Percentiles rank a stretch among this genome's conserved stretches.
Conservation (phyloP, 768 basidiomycete genomes). For the Strobilomyces confusus region DNA sequence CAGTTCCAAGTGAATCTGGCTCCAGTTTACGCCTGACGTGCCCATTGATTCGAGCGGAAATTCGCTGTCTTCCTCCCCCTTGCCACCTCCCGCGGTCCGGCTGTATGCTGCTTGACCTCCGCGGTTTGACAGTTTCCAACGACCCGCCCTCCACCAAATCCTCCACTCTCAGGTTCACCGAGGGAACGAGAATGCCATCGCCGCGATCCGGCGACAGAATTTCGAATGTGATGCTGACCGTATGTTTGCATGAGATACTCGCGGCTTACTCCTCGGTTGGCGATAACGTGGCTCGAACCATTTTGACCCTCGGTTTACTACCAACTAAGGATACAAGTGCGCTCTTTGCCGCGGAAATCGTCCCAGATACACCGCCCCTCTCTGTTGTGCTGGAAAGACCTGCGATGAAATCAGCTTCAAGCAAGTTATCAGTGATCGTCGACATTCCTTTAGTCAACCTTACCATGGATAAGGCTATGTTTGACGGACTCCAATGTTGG, state of each 20-base stretch:
- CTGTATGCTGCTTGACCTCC: constrained; percentile 59
- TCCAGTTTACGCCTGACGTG: constrained; percentile 38
- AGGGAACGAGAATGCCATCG: constrained; percentile 8
- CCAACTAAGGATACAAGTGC: constrained; percentile 20
- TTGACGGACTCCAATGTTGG: constrained; percentile 84
- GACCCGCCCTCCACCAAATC: constrained; percentile 18
- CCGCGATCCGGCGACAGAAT: constrained; percentile 1
- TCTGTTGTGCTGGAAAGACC: constrained; percentile 20
- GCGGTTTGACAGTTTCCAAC: constrained; percentile 43
- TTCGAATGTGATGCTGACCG: constrained; percentile 30
- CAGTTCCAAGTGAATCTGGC: neutral
- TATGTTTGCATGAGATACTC: constrained; percentile 43
- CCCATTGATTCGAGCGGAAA: constrained; percentile 59
- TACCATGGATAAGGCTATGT: constrained; percentile 54
- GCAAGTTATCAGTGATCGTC: constrained; percentile 19
- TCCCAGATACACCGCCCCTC: constrained; percentile 16
- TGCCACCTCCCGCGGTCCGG: constrained; percentile 56
- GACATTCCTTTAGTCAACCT: constrained; percentile 62
- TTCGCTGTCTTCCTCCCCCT: constrained; percentile 62
- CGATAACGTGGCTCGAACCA: constrained; percentile 37
- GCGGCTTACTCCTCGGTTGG: constrained; percentile 44
- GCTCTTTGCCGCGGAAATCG: constrained; percentile 25
- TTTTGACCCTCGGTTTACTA: constrained; percentile 52
- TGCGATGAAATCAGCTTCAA: constrained; percentile 1
- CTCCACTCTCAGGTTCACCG: constrained; percentile 29